Evolutionary conservation across 495 filamentous ascomycete genomes (phyloP).

Genomic region (Penicillium cosmopolitanum): DNA sequence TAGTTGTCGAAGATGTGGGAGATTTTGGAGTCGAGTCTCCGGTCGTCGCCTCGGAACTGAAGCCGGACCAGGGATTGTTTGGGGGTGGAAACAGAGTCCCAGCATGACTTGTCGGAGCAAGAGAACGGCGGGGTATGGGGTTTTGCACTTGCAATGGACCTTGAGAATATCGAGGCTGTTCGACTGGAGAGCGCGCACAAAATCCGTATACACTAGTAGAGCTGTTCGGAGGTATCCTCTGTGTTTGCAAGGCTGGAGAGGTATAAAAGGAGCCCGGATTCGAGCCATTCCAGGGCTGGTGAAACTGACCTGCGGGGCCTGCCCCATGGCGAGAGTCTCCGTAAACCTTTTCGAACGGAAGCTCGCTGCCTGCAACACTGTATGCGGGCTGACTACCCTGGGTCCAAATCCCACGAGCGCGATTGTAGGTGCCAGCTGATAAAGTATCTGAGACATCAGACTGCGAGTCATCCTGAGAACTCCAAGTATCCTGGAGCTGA

Average conservation of each 20-base stretch:
- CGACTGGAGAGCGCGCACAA: constrained; percentile 32
- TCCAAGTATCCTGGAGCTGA: constrained; percentile 65
- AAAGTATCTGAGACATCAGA: constrained; percentile 65
- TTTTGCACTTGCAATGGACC: constrained; percentile 26
- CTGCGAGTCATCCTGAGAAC: constrained; percentile 64
- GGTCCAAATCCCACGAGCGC: constrained; percentile 66
- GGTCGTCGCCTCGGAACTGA: constrained; percentile 31
- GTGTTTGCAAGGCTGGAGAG: constrained; percentile 30
- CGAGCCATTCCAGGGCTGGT: constrained; percentile 38
- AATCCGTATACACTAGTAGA: constrained; percentile 36
- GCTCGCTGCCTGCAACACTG: constrained; percentile 26
- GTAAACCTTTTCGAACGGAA: constrained; percentile 36
- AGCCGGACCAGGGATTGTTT: constrained; percentile 38
- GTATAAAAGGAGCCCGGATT: constrained; percentile 25
- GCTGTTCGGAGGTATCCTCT: constrained; percentile 48
- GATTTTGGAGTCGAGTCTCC: constrained; percentile 19
- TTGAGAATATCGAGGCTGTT: constrained; percentile 37
- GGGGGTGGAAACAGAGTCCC: constrained; percentile 39
- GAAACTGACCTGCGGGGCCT: constrained; percentile 29
- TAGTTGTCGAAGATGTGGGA: constrained; percentile 36
- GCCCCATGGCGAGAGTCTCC: constrained; percentile 30
- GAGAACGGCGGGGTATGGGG: constrained; percentile 39
- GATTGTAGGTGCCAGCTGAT: constrained; percentile 62
- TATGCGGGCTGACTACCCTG: constrained; percentile 36
- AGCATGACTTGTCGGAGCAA: constrained; percentile 44